Evolutionary conservation across 2,329 filamentous ascomycete species (phyloP).

Genomic region (Myriosclerotinia curreyana): DNA sequence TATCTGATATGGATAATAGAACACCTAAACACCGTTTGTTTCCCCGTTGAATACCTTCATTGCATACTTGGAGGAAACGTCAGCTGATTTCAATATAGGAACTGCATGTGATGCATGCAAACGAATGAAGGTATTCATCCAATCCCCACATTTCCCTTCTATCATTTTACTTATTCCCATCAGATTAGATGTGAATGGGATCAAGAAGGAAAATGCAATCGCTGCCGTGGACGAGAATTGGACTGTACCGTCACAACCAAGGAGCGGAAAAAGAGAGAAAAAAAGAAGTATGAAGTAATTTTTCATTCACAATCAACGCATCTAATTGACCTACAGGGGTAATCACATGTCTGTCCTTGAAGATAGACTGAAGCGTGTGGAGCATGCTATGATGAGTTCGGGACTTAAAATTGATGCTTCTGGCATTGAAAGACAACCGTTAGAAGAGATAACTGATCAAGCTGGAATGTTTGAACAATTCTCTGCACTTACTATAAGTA

Average conservation of each 20-base stretch:
- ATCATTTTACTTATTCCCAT: constrained; percentile 12
- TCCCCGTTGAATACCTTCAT: not conserved
- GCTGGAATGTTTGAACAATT: constrained; percentile 28
- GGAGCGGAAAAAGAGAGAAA: constrained; percentile 32
- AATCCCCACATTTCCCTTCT: not conserved
- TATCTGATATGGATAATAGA: constrained; percentile 4
- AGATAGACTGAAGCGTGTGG: constrained; percentile 33
- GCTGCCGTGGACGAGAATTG: constrained; percentile 28
- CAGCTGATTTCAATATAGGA: constrained; percentile 25
- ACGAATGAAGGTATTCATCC: constrained; percentile 31
- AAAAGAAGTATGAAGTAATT: constrained; percentile 26
- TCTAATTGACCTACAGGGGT: constrained; percentile 17
- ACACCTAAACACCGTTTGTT: constrained; percentile 19
- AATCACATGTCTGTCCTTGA: constrained; percentile 30
- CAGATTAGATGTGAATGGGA: constrained; percentile 33
- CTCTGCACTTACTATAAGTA: constrained; percentile 29
- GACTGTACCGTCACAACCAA: constrained; percentile 32
- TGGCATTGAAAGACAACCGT: constrained; percentile 22
- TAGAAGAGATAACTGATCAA: constrained; percentile 28
- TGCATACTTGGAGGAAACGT: not conserved
- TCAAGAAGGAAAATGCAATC: constrained; percentile 27
- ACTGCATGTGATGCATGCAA: constrained; percentile 35
- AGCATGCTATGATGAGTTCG: constrained; percentile 29
- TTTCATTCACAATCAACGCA: constrained; percentile 17
- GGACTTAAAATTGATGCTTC: constrained; percentile 19